phyloP scores from a whole-genome alignment of 352 stramenopile species.

The Saprolegnia diclina region DNA sequence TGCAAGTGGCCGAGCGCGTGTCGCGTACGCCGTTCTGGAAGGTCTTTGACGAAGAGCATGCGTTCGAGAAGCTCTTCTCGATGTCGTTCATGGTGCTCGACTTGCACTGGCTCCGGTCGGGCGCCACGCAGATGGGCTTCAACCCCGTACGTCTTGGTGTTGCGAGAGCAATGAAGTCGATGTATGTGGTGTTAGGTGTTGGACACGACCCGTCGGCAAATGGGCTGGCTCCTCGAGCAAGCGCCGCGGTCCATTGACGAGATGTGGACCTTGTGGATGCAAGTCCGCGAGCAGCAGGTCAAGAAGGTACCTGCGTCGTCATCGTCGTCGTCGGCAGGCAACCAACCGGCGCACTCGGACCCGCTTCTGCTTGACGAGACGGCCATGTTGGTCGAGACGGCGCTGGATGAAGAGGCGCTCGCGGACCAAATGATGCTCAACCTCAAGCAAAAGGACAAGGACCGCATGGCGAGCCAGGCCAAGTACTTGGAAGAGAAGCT shows the following conservation, averaged over 20 bases:
- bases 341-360: background rate
- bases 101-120: constrained; percentile 73
- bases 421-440: background rate
- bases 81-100: constrained; percentile 85
- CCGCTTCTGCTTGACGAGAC: background rate
- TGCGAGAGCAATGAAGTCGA: background rate
- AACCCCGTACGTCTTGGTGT: constrained; percentile 33
- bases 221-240: constrained; percentile 78
- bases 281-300: constrained; percentile 51
- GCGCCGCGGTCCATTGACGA: constrained; percentile 62
- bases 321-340: background rate
- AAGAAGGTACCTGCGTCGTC: constrained; percentile 1
- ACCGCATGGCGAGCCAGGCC: constrained; percentile 13
- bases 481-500: constrained; percentile 21
- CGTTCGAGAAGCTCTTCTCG: constrained; percentile 69
- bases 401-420: background rate
- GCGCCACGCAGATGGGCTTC: constrained; percentile 80
- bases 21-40: constrained; percentile 75
- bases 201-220: constrained; percentile 66
- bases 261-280: constrained; percentile 82
- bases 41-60: constrained; percentile 61
- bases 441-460: constrained; percentile 11
- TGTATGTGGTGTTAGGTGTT: constrained; percentile 33
- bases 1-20: constrained; percentile 71
- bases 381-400: background rate